phyloP scores from a whole-genome alignment of 148 eudicot genomes.

The Nepenthes mirabilis region DNA sequence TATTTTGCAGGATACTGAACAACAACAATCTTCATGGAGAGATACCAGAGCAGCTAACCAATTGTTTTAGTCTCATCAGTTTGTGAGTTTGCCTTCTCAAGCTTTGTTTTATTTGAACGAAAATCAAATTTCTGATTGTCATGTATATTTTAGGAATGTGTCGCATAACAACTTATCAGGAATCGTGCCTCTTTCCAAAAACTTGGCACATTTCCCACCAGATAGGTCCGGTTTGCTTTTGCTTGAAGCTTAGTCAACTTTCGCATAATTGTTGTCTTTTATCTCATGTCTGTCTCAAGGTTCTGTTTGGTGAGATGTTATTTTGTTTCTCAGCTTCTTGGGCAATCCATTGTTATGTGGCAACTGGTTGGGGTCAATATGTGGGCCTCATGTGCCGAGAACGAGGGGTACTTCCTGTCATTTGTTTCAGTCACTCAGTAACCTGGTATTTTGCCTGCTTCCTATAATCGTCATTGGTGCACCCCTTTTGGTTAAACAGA shows the following conservation, averaged over 20 bases:
- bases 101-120: not conserved
- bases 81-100: constrained; percentile 28
- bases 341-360: constrained; percentile 61
- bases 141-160: constrained; percentile 31
- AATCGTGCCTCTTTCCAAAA: constrained; percentile 26
- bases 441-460: not conserved
- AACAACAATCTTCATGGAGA: constrained; percentile 40
- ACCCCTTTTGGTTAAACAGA: constrained; percentile 14
- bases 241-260: not conserved
- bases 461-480: not conserved
- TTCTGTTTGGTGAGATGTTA: not conserved
- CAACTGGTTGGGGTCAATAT: constrained; percentile 58
- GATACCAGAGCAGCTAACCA: constrained; percentile 45
- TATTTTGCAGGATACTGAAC: constrained; percentile 33
- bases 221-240: constrained; percentile 30
- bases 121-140: constrained; percentile 2
- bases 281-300: not conserved
- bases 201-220: constrained; percentile 39
- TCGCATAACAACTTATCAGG: constrained; percentile 63
- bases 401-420: constrained; percentile 23
- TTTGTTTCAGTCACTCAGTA: not conserved
- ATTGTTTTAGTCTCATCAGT: constrained; percentile 44
- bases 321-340: constrained; percentile 31
- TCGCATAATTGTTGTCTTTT: too few species aligned
- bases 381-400: constrained; percentile 28